Conservation (phyloP, 371 early-diverging fungal genomes). For the Dichotomocladium elegans region DNA sequence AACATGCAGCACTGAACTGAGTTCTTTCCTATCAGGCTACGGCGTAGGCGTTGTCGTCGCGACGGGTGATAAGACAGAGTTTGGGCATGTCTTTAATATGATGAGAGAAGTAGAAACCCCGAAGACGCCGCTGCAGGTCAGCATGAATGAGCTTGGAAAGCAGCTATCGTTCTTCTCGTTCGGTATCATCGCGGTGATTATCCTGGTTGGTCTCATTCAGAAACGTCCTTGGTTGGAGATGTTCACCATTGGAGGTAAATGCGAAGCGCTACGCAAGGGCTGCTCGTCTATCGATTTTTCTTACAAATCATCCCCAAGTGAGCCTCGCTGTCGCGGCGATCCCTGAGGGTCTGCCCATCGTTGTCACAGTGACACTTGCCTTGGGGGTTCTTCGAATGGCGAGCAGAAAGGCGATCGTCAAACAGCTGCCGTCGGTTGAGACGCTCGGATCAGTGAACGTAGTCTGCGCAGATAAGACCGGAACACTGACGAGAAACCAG, state of each 20-base stretch:
- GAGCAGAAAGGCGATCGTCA: conserved; percentile 81
- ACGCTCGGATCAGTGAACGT: conserved; percentile 83
- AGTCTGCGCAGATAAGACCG: conserved; percentile 94
- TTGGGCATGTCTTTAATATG: conserved; percentile 82
- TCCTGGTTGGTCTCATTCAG: conserved; percentile 85
- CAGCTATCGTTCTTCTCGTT: conserved; percentile 86
- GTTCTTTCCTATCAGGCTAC: no score
- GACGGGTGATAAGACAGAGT: conserved; percentile 81
- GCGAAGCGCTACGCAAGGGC: neutral
- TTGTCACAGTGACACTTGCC: conserved; percentile 91
- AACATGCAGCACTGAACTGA: no score
- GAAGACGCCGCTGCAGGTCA: conserved; percentile 82
- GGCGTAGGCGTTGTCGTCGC: conserved; percentile 83
- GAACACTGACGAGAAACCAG: conserved; percentile 81
- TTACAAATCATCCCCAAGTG: conserved; percentile 38
- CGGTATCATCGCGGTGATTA: conserved; percentile 82
- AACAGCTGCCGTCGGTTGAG: conserved; percentile 89
- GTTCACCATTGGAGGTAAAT: conserved; percentile 86
- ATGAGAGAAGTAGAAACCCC: conserved; percentile 81
- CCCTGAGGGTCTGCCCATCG: conserved; percentile 94
- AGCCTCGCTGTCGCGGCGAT: conserved; percentile 93
- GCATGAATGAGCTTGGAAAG: conserved; percentile 87
- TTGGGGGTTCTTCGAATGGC: conserved; percentile 92
- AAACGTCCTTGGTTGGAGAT: conserved; percentile 88
- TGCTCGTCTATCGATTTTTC: no score